Base-by-base conservation (phyloP, 371 early-diverging fungal species). In the Mortierella sp. region DNA sequence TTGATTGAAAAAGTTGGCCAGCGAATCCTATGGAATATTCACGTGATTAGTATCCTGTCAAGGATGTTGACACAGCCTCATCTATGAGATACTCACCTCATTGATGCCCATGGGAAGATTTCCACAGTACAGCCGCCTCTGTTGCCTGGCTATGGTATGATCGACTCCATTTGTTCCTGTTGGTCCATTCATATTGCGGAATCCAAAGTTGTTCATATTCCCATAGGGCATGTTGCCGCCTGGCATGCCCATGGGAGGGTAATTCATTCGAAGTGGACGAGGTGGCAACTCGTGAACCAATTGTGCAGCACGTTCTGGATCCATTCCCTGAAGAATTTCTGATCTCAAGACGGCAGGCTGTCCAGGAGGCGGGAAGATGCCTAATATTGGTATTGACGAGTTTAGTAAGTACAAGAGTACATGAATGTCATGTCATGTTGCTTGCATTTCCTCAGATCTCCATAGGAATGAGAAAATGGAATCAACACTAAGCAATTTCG, bases 281-380 rank as follows among this genome's bases (percentile, higher is more conserved):
- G 77, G 77, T 16, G 77, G 77, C n/a, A 76, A 49, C 34, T 76
- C 77, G 37, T 76, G 77, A 2, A 76, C 77, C 51, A 76, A 46
- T 46, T 76, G 77, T 37, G 77, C 81, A 14, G 76, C 77, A 40
- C 79, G 79, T 39, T 66, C 76, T 24, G 79, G 72, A 45, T 79
- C 81, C 82, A 61, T 85, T 71, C 60, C 86, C 57, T 76, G 77
- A 54, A 76, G 77, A 51, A 76, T 76, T 44, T 76, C 77, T 54
- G 87, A 87, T 63, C 91, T 81, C 39, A 88, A 83, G 17, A 88
- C 88, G 22, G 89, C 85, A 28, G 91, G 82, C 62, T 96, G 97
- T 25, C 93, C 95, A 37, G 96, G 97, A 37, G 95, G 89, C 17
- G 95, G 96, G 78, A 97, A 97, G 63, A 91, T 82, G 16, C 96